These are phyloP conservation scores for Mucor plumbeus DNA, from an alignment of 371 early-diverging fungal species.

Conservation along the genomic window DNA sequence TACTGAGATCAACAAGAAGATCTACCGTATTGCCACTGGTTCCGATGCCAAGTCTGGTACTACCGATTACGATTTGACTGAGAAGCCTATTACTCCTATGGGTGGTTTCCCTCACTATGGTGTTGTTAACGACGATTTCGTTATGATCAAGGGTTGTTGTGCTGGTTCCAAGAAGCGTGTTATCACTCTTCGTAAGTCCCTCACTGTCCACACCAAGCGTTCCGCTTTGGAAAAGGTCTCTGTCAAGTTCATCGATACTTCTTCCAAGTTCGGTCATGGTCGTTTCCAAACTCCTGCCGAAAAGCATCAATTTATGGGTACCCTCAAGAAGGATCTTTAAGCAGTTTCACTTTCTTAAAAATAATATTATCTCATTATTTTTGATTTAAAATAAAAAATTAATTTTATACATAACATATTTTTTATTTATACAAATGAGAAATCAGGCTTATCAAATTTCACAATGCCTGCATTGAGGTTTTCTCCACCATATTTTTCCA, in stretches of 20 bases:
- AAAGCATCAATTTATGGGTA: slow-evolving; percentile 96
- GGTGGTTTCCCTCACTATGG: slow-evolving; percentile 99
- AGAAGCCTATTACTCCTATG: slow-evolving; percentile 98
- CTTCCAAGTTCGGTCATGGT: slow-evolving; percentile 99
- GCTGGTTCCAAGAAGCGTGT: slow-evolving; percentile 99
- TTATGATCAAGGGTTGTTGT: slow-evolving; percentile 99
- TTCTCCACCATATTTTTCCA: slow-evolving; percentile 60
- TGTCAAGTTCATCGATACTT: slow-evolving; percentile 99
- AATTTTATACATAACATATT: neutral
- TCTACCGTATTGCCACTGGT: slow-evolving; percentile 98
- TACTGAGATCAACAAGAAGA: slow-evolving; percentile 99
- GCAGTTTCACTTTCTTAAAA: neutral
- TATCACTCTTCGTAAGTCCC: slow-evolving; percentile 98
- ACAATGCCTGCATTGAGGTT: slow-evolving; percentile 51
- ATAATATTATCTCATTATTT: neutral
- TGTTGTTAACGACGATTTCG: slow-evolving; percentile 96
- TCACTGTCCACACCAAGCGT: slow-evolving; percentile 93
- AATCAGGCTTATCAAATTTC: slow-evolving; percentile 43
- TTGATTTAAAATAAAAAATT: slow-evolving; percentile 7
- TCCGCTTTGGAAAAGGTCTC: slow-evolving; percentile 95
- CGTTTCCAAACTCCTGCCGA: slow-evolving; percentile 99
- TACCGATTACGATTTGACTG: slow-evolving; percentile 99
- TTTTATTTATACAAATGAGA: slow-evolving; percentile 23
- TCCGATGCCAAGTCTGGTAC: slow-evolving; percentile 85
- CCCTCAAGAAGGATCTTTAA: slow-evolving; percentile 86